Conservation (phyloP, 2,329 filamentous ascomycete species). For the Coniella lustricola region DNA sequence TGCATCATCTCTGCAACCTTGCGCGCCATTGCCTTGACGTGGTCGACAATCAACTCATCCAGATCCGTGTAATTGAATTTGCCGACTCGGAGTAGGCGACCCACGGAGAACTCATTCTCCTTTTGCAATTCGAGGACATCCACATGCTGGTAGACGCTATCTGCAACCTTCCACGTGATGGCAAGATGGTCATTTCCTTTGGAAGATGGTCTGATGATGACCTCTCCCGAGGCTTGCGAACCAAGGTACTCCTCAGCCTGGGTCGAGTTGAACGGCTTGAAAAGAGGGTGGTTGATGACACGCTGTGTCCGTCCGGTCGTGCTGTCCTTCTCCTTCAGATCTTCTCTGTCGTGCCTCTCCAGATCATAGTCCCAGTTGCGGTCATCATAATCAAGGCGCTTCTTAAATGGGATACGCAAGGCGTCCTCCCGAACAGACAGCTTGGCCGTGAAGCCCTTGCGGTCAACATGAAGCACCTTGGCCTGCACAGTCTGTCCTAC, state of each 20-base stretch:
- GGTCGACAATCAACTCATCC: slow-evolving; percentile 93
- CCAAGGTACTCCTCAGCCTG: slow-evolving; percentile 93
- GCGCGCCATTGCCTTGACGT: slow-evolving; percentile 94
- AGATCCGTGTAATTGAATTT: slow-evolving; percentile 93
- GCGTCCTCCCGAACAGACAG: slow-evolving; percentile 78
- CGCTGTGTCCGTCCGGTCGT: slow-evolving; percentile 78
- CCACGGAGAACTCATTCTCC: slow-evolving; percentile 92
- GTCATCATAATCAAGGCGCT: slow-evolving; percentile 62
- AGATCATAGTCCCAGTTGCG: slow-evolving; percentile 83
- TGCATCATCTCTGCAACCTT: slow-evolving; percentile 96
- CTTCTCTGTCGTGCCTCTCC: slow-evolving; percentile 75
- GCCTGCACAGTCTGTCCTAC: slow-evolving; percentile 79
- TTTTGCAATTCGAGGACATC: slow-evolving; percentile 96
- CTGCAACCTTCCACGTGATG: slow-evolving; percentile 95
- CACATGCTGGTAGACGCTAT: slow-evolving; percentile 94
- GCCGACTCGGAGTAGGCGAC: slow-evolving; percentile 76
- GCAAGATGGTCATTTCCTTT: slow-evolving; percentile 94
- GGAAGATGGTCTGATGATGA: slow-evolving; percentile 90
- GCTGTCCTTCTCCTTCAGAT: slow-evolving; percentile 78
- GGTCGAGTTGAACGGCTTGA: slow-evolving; percentile 83
- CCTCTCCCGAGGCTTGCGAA: slow-evolving; percentile 76
- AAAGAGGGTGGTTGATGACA: slow-evolving; percentile 96
- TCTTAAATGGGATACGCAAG: slow-evolving; percentile 64
- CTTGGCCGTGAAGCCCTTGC: slow-evolving; percentile 76
- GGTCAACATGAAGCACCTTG: slow-evolving; percentile 81